Base-by-base conservation (phyloP, 495 filamentous ascomycete species). In the Cercophora newfieldiana region DNA sequence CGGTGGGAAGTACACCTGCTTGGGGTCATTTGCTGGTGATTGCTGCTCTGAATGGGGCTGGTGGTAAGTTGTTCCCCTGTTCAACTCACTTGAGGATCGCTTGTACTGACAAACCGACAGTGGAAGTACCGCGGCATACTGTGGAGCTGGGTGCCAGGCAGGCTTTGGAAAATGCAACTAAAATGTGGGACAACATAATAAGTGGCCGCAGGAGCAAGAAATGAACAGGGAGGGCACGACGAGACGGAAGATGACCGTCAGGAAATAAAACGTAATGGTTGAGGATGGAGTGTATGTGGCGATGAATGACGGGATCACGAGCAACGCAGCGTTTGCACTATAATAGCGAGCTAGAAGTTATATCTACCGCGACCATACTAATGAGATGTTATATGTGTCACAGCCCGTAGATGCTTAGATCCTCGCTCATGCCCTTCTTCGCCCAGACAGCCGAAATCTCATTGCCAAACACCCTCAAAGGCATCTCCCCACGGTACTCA, bases 401-500 rank as follows among this genome's bases (percentile, higher is more conserved):
- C 51, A 68, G 16, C 30, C 69, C 68, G 50, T 78, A 78, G 19
- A 72, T 64, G 29, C 28, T 55, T 44, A 79, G 47, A 65, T 79
- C 75, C 14, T 64, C 60, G 12, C 53, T 62, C 77, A 78, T 75
- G 1, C 60, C 69, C 22, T 66, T 61, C 37, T 69, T 68, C 2
- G 66, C 60, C 70, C 75, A 80, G 16, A 79, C 72, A 21, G 64
- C 68, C 33, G 64, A 70, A 16, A 62, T 30, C n/a, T 57, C 63
- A 2, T 65, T 68, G 3, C 67, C 73, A 71, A 80, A 80, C 0
- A 71, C 72, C 53, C 61, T 65, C 31, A 80, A 59, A 25, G 47
- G 60, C 22, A 60, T 65, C 49, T 73, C 28, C 0, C 78, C 77
- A 3, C 68, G 59, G 21, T 72, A 68, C 12, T 70, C 53, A 63